phyloP scores from a whole-genome alignment of 2,329 filamentous ascomycete species.

The Colletotrichum falcatum region DNA sequence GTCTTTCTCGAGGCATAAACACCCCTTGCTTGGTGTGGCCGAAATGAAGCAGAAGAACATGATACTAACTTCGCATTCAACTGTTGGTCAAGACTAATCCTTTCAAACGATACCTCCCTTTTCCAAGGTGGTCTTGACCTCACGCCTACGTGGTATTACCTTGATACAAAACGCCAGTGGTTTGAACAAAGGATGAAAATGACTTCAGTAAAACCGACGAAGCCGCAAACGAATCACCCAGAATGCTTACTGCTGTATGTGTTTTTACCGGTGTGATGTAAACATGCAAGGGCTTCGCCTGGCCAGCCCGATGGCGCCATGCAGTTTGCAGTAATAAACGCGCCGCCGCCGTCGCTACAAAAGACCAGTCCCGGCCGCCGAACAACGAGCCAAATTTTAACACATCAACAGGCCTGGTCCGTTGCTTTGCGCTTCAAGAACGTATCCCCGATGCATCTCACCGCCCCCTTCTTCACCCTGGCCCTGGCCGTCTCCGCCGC shows the following conservation, averaged over 20 bases:
- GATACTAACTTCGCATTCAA: too few relatives aligned
- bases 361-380: neutral
- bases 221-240: neutral
- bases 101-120: neutral
- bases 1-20: neutral
- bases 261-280: neutral
- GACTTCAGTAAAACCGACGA: neutral
- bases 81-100: neutral
- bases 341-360: too few relatives aligned
- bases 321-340: neutral
- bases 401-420: neutral
- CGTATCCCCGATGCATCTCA: neutral
- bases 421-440: too few relatives aligned
- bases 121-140: neutral
- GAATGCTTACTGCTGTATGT: fast-evolving
- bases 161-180: neutral
- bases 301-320: too few relatives aligned
- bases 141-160: neutral
- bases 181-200: neutral
- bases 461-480: neutral
- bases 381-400: neutral
- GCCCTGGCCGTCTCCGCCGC: neutral
- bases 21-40: neutral
- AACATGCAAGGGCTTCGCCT: neutral
- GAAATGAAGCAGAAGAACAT: neutral